A percentile compares a stretch with the other conserved stretches of the same genome.
phyloP scores from a whole-genome alignment of 805 yeast species.

The Saturnispora halmiae region DNA sequence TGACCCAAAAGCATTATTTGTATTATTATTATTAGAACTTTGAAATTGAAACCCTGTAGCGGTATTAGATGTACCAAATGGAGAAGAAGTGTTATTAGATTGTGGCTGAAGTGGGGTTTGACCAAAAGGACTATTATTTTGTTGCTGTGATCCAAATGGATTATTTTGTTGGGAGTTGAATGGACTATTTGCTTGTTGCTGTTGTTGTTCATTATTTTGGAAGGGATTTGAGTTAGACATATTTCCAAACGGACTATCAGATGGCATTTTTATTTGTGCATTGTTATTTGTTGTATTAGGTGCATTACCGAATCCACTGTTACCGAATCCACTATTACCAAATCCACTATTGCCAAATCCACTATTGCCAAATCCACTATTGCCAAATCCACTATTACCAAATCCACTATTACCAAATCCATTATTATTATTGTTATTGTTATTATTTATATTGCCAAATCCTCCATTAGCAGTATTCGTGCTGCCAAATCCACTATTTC shows the following conservation, averaged over 20 bases:
- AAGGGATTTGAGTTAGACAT: too few species aligned
- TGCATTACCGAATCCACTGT: conserved; percentile 1
- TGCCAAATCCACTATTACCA: conserved; percentile 5
- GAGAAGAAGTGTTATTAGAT: too few species aligned
- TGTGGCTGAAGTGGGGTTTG: too few species aligned
- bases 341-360: not conserved
- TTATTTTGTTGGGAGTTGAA: not conserved
- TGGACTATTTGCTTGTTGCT: not conserved
- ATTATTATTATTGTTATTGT: too few species aligned
- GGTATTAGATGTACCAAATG: not conserved
- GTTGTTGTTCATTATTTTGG: too few species aligned
- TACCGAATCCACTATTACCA: not conserved
- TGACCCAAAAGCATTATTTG: conserved; percentile 2
- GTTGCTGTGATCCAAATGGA: conserved; percentile 5
- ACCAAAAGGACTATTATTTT: too few species aligned
- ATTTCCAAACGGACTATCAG: not conserved
- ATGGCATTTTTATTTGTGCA: too few species aligned
- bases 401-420: conserved; percentile 1
- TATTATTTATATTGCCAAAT: too few species aligned
- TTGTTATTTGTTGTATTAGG: too few species aligned
- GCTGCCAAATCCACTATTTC: not conserved
- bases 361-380: not conserved
- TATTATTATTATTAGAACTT: conserved; percentile 14
- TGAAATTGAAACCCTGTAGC: not conserved
- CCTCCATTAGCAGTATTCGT: not conserved